phyloP scores from a whole-genome alignment of 208 protist genomes.

The Naegleria lovaniensis region DNA sequence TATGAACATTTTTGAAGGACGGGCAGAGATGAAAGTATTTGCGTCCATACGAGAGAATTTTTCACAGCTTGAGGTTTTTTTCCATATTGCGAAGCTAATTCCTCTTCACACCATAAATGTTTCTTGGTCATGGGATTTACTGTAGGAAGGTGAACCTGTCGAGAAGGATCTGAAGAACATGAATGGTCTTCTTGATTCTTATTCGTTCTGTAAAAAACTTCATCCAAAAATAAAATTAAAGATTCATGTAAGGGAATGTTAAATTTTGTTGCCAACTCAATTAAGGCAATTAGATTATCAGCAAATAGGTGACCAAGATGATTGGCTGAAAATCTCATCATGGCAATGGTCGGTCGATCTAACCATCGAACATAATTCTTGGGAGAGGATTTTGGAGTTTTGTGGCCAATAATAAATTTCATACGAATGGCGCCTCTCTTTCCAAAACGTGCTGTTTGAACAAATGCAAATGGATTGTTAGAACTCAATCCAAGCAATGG shows the following conservation, averaged over 20 bases:
- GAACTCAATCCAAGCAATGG: background rate
- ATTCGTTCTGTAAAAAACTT: background rate
- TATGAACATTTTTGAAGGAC: background rate
- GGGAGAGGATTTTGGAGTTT: no score
- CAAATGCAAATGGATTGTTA: background rate
- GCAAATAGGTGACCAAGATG: background rate
- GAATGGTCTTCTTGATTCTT: background rate
- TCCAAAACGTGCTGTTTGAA: background rate
- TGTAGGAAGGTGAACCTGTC: background rate
- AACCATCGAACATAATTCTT: background rate
- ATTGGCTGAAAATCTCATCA: background rate
- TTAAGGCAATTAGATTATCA: background rate
- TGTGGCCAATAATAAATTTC: background rate
- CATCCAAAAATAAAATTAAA: background rate
- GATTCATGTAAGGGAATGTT: background rate
- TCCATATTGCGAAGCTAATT: background rate
- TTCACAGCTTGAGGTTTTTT: background rate
- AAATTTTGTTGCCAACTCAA: background rate
- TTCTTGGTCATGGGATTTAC: background rate
- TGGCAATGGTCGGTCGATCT: background rate
- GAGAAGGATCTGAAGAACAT: background rate
- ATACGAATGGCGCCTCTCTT: background rate
- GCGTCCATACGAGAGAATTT: background rate
- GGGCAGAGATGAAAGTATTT: background rate
- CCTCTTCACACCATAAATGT: background rate